Evolutionary conservation across 208 protist species (phyloP).

Genomic region (Leishmania tropica): DNA sequence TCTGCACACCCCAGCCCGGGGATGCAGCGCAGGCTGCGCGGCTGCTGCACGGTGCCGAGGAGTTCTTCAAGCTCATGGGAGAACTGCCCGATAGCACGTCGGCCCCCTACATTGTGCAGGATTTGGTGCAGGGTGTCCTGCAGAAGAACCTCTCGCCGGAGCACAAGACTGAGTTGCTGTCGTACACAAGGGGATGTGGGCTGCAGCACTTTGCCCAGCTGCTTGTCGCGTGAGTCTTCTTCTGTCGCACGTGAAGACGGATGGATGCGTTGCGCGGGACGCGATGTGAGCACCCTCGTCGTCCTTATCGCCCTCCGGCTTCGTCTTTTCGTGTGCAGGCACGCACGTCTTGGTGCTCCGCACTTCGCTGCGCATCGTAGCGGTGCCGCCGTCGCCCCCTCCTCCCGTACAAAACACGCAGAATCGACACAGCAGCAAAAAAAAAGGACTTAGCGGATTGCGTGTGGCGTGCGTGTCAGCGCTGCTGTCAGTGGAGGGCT

Average conservation of each 20-base stretch:
- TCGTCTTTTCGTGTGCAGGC: not conserved
- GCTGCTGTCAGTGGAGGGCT: not conserved
- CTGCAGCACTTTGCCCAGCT: constrained; percentile 14
- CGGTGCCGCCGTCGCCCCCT: not conserved
- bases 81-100: constrained; percentile 19
- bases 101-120: constrained; percentile 20
- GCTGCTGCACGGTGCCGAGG: constrained; percentile 17
- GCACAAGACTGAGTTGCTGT: constrained; percentile 17
- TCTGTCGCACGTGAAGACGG: not conserved
- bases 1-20: constrained; percentile 12
- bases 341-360: not conserved
- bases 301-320: not conserved
- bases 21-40: constrained; percentile 4
- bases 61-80: constrained; percentile 11
- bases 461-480: not conserved
- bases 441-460: not conserved
- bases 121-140: constrained; percentile 10
- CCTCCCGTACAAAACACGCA: not conserved
- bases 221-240: constrained; percentile 4
- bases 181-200: constrained; percentile 12
- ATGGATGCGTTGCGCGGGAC: not conserved
- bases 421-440: not conserved
- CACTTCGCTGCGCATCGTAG: not conserved
- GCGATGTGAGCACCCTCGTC: not conserved
- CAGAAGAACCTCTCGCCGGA: constrained; percentile 13